These are phyloP conservation scores for Moniliophthora roreri DNA, from an alignment of 1,284 basidiomycete genomes.

Conservation along the genomic window DNA sequence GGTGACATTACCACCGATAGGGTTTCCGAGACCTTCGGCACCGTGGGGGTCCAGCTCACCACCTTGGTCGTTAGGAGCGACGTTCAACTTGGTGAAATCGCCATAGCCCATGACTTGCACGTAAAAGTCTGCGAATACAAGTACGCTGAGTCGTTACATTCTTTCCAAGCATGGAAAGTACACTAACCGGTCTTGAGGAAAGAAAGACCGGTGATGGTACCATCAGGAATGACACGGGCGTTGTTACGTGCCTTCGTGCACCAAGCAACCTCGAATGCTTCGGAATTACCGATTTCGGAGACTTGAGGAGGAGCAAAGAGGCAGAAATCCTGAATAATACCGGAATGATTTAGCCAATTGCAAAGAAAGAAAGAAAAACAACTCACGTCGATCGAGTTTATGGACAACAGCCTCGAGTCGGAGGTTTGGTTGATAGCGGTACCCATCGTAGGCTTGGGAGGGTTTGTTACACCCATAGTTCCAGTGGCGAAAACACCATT, in stretches of 20 bases:
- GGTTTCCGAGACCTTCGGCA: constrained; percentile 54
- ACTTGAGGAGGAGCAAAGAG: constrained; percentile 37
- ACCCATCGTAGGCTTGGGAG: constrained; percentile 34
- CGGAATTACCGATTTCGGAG: constrained; percentile 33
- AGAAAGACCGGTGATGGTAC: constrained; percentile 55
- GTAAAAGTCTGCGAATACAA: constrained; percentile 31
- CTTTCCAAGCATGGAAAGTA: neutral
- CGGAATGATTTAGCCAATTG: neutral
- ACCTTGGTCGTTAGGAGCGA: constrained; percentile 27
- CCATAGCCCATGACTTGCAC: constrained; percentile 41
- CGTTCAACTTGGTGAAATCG: constrained; percentile 38
- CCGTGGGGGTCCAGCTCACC: constrained; percentile 72
- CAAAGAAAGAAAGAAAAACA: neutral
- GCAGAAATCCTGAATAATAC: constrained; percentile 35
- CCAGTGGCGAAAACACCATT: constrained; percentile 40
- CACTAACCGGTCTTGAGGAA: constrained; percentile 46
- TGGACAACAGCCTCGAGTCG: constrained; percentile 32
- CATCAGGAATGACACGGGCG: constrained; percentile 58
- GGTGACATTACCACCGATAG: constrained; percentile 38
- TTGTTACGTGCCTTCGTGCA: constrained; percentile 65
- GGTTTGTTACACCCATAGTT: constrained; percentile 38
- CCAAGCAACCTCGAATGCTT: constrained; percentile 65
- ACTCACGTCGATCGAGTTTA: constrained; percentile 39
- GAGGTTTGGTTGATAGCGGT: constrained; percentile 41
- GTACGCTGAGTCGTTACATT: neutral